Conservation (phyloP, 306 rosid species). For the Argentina anserina region DNA sequence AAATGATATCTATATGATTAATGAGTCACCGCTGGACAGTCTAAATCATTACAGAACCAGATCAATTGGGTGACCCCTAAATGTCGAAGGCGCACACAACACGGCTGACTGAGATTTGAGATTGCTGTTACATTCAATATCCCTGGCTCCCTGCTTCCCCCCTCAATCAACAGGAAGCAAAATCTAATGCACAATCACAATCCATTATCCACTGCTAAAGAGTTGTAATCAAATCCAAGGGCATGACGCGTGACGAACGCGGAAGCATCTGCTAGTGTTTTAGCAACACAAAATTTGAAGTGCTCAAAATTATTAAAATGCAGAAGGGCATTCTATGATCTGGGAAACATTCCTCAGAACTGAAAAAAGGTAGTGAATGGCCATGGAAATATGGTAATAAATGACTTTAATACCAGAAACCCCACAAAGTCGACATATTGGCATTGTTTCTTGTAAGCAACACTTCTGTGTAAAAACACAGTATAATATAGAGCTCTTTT, state of each 20-base stretch:
- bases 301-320: not conserved
- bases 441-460: not conserved
- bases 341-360: not conserved
- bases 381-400: too few relatives aligned
- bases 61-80: not conserved
- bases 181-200: not conserved
- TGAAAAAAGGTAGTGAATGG: not conserved
- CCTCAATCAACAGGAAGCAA: not conserved
- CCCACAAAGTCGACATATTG: not conserved
- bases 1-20: conserved; percentile 7
- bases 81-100: not conserved
- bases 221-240: too few relatives aligned
- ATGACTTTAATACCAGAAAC: not conserved
- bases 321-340: not conserved
- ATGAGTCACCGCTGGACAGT: conserved; percentile 4
- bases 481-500: not conserved
- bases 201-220: not conserved
- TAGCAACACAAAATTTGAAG: not conserved
- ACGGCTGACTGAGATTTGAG: not conserved
- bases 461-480: not conserved
- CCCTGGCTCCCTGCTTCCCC: not conserved
- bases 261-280: not conserved
- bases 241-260: too few relatives aligned
- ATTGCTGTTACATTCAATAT: not conserved
- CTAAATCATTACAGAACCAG: not conserved